Percentiles rank a stretch among this genome's conserved stretches.
These are phyloP conservation scores for Penicillium hesseltinei DNA, from an alignment of 2,329 filamentous ascomycete species.

Conservation along the genomic window DNA sequence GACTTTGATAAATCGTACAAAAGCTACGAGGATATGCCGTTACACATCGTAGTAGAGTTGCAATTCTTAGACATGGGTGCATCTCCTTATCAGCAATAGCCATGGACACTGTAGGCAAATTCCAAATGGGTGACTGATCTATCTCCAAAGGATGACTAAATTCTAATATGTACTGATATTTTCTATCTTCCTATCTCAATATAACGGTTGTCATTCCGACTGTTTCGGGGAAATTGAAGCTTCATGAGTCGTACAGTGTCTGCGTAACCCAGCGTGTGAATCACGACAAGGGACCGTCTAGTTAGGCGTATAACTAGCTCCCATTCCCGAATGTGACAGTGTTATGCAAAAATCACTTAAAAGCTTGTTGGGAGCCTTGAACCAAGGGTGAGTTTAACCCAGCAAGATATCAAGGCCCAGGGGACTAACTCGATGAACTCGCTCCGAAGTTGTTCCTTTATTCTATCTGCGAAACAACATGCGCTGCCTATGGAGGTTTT, in stretches of 20 bases:
- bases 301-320: neutral
- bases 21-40: neutral
- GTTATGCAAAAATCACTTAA: neutral
- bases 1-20: neutral
- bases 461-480: neutral
- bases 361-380: neutral
- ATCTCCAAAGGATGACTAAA: neutral
- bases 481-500: constrained; percentile 17
- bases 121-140: neutral
- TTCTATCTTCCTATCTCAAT: neutral
- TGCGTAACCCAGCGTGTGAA: constrained; percentile 9
- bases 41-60: neutral
- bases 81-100: neutral
- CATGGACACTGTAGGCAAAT: neutral
- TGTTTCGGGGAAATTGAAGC: neutral
- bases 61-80: neutral
- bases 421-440: neutral
- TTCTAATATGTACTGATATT: too few relatives aligned
- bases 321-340: neutral
- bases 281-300: neutral
- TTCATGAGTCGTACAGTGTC: constrained; percentile 3
- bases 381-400: neutral
- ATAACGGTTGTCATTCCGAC: neutral
- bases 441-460: neutral
- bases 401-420: neutral